Evolutionary conservation across 2,329 filamentous ascomycete species (phyloP).

Genomic region (Calonectria pseudoreteaudii): DNA sequence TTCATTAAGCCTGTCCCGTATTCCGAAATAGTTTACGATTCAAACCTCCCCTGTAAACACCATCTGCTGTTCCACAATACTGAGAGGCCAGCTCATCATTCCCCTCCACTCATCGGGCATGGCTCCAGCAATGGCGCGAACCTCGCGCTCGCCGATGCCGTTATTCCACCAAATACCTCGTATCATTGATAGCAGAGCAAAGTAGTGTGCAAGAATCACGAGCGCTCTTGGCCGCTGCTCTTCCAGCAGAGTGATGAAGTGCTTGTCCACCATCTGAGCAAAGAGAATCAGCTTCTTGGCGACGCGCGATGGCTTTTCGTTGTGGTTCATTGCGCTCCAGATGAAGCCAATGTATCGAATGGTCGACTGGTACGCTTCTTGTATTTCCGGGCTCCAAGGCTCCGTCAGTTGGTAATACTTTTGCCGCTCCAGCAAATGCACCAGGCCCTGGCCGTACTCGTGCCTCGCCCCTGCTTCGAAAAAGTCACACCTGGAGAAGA

Average conservation of each 20-base stretch:
- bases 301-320: not conserved
- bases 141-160: conserved; percentile 7
- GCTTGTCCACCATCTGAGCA: conserved; percentile 5
- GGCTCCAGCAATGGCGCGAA: conserved; percentile 4
- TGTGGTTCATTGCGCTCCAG: conserved; percentile 16
- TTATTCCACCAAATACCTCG: conserved; percentile 15
- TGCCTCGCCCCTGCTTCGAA: not conserved
- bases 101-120: conserved; percentile 9
- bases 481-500: not conserved
- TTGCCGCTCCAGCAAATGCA: conserved; percentile 7
- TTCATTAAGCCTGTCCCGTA: not conserved
- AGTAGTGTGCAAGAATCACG: conserved; percentile 21
- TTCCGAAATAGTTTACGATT: not conserved
- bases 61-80: conserved; percentile 21
- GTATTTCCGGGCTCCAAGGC: conserved; percentile 4
- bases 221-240: conserved; percentile 19
- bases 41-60: conserved; percentile 10
- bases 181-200: conserved; percentile 20
- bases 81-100: conserved; percentile 20
- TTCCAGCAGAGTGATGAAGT: conserved; percentile 11
- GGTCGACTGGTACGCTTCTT: conserved; percentile 12
- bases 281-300: conserved; percentile 15
- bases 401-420: not conserved
- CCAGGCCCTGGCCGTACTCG: not conserved
- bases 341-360: conserved; percentile 14